Base-by-base conservation (phyloP, 805 yeast species). In the Cyberlindnera bimundalis region DNA sequence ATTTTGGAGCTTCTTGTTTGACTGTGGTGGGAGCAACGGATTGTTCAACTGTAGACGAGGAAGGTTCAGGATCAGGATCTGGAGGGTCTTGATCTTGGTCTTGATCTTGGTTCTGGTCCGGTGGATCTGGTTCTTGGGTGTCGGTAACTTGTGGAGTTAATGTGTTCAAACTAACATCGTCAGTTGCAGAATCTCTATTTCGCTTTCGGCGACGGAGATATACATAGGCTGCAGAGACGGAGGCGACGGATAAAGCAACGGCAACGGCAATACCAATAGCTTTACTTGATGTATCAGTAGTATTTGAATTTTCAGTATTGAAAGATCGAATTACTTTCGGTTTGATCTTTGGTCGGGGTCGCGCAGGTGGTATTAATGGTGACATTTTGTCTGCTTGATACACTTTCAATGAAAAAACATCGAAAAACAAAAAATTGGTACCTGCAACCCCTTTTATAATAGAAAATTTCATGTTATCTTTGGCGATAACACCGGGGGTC, bases 281-380 rank as follows among this genome's bases (percentile, higher is more conserved):
- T 14, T 32, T 28, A 17, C 19, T 33, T n/a, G 42, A 37, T 17
- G 30, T 20, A n/a, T n/a, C n/a, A n/a, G n/a, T n/a, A n/a, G n/a
- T n/a, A n/a, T n/a, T n/a, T n/a, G n/a, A n/a, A n/a, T n/a, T n/a
- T n/a, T n/a, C n/a, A n/a, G n/a, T n/a, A n/a, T n/a, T n/a, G n/a
- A n/a, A n/a, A n/a, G n/a, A n/a, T n/a, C n/a, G n/a, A n/a, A n/a
- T n/a, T n/a, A 24, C 29, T 16, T 19, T 33, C 18, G 37, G 24
- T 25, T 27, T 19, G 18, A 29, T 15, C 39, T 36, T 36, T 20
- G 20, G 16, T 17, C 39, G 39, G 34, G 39, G 39, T 36, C 39
- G 39, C 33, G 39, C 23, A 12, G 34, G 34, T 15, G 37, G 12
- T 21, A 20, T 21, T 21, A 7, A 6, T 7, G 10, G 6, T 10